phyloP scores from a whole-genome alignment of 2,329 filamentous ascomycete species.

The Diaporthe sp. region DNA sequence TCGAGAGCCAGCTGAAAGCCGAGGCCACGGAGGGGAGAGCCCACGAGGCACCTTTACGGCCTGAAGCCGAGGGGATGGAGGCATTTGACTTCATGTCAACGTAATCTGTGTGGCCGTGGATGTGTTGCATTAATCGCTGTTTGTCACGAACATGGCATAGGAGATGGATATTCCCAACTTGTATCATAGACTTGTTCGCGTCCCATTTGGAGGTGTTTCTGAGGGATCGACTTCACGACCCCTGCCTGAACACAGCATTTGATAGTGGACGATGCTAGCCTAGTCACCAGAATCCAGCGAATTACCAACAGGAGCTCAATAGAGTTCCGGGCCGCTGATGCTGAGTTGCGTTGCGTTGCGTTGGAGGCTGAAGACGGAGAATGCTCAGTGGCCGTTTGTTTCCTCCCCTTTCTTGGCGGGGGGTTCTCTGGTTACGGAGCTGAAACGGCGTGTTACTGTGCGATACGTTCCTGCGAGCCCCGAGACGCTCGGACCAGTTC shows the following conservation, averaged over 20 bases:
- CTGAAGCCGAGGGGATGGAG: slow-evolving; percentile 21
- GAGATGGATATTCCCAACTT: background rate
- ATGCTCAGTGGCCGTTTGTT: slow-evolving; percentile 7
- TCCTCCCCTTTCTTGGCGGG: background rate
- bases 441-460: slow-evolving; percentile 19
- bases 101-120: background rate
- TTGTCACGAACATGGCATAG: background rate
- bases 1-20: slow-evolving; percentile 66
- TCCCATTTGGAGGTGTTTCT: background rate
- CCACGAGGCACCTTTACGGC: slow-evolving; percentile 42
- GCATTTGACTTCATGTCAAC: slow-evolving; percentile 29
- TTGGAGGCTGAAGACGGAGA: slow-evolving; percentile 22
- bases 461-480: background rate
- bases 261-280: background rate
- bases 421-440: background rate
- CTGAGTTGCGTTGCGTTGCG: slow-evolving; percentile 15
- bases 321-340: slow-evolving; percentile 18
- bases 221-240: background rate
- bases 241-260: slow-evolving; percentile 9
- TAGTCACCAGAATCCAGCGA: background rate
- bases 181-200: background rate
- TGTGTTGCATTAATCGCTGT: background rate
- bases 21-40: slow-evolving; percentile 61
- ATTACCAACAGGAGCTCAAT: slow-evolving; percentile 3
- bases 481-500: slow-evolving; percentile 17